A percentile compares a stretch with the other conserved stretches of the same genome.
These are phyloP conservation scores for Asterochloris erici DNA, from an alignment of 139 green algal species.

Conservation along the genomic window DNA sequence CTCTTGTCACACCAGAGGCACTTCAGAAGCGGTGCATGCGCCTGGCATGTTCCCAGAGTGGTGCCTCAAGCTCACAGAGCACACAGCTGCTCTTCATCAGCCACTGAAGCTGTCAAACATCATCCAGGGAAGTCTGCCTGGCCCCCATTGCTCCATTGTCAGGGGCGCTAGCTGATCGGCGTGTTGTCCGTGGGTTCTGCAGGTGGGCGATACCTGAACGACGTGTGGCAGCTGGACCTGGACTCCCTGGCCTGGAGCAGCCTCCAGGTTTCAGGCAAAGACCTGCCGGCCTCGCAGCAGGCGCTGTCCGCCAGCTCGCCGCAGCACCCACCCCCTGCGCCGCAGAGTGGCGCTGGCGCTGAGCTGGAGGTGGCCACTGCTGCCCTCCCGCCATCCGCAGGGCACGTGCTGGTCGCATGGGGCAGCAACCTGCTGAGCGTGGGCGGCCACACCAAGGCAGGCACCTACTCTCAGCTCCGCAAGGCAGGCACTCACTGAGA, in stretches of 20 bases:
- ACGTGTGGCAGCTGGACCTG: constrained; percentile 84
- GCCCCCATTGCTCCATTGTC: too few species aligned
- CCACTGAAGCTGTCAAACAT: too few species aligned
- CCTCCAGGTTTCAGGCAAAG: constrained; percentile 9
- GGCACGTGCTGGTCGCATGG: constrained; percentile 52
- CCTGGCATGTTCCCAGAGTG: too few species aligned
- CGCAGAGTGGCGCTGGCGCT: neutral
- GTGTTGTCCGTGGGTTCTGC: neutral
- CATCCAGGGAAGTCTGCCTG: too few species aligned
- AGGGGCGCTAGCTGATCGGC: too few species aligned
- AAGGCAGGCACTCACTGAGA: neutral
- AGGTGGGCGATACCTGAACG: constrained; percentile 82
- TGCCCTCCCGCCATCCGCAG: constrained; percentile 50
- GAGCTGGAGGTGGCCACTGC: neutral
- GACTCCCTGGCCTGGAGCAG: constrained; percentile 63
- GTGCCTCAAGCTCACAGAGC: too few species aligned
- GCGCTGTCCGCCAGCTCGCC: neutral
- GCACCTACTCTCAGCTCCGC: constrained; percentile 7
- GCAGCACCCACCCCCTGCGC: neutral
- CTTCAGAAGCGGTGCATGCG: too few species aligned
- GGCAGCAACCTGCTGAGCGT: constrained; percentile 65
- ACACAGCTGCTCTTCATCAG: too few species aligned
- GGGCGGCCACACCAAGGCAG: constrained; percentile 77
- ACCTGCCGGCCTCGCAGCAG: neutral
- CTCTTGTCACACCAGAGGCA: too few species aligned